These are phyloP conservation scores for Calonectria naviculata DNA, from an alignment of 2,329 filamentous ascomycete genomes.

Conservation along the genomic window DNA sequence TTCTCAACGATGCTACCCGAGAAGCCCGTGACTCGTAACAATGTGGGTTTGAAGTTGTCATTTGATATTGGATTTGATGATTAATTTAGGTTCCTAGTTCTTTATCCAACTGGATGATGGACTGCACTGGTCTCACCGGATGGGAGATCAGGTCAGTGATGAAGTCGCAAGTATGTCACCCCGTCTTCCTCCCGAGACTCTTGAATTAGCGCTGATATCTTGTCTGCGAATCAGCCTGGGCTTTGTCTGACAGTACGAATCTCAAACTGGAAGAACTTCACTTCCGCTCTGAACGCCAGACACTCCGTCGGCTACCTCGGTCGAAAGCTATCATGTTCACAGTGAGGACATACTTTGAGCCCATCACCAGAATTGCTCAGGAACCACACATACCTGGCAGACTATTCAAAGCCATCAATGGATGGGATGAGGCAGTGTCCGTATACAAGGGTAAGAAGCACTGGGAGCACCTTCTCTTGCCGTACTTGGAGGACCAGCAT, in stretches of 20 bases:
- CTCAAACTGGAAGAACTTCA: constrained; percentile 27
- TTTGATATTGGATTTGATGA: fast-evolving
- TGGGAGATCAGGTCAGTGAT: constrained; percentile 24
- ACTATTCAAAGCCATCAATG: constrained; percentile 26
- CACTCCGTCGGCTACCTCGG: constrained; percentile 26
- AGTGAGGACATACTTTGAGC: constrained; percentile 31
- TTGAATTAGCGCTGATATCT: not conserved
- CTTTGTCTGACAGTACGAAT: constrained; percentile 17
- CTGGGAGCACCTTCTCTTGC: constrained; percentile 26
- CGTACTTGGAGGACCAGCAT: constrained; percentile 27
- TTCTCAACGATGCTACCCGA: constrained; percentile 30
- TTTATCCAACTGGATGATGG: constrained; percentile 35
- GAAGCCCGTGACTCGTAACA: constrained; percentile 28
- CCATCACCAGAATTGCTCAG: constrained; percentile 18
- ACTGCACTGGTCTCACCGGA: constrained; percentile 32
- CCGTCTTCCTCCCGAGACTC: fast-evolving
- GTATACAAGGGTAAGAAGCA: constrained; percentile 31
- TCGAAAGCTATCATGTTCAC: constrained; percentile 28
- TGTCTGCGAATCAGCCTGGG: constrained; percentile 19
- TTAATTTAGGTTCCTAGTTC: constrained; percentile 6
- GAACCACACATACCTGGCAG: constrained; percentile 30
- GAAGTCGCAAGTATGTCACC: constrained; percentile 22
- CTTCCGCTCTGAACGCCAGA: constrained; percentile 33
- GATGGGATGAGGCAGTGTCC: constrained; percentile 28
- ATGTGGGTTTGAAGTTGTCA: not conserved